phyloP scores from a whole-genome alignment of 208 protist genomes.

The Blastocrithidia nonstop region DNA sequence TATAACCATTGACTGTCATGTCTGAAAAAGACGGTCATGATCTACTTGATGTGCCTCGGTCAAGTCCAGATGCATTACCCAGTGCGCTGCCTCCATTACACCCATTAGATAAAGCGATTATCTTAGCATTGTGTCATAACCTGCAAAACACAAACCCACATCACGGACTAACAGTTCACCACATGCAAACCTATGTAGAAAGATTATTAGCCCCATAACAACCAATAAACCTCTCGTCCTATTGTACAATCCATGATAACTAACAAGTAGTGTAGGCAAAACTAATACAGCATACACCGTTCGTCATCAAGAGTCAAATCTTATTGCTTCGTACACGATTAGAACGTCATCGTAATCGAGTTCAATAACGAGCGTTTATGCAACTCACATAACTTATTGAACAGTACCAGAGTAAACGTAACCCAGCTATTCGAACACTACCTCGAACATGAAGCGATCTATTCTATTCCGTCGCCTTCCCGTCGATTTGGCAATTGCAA shows the following conservation, averaged over 20 bases:
- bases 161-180: conserved; percentile 76
- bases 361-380: conserved; percentile 77
- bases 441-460: conserved; percentile 34
- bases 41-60: conserved; percentile 60
- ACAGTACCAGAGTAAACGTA: conserved; percentile 38
- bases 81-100: conserved; percentile 35
- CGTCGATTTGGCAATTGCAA: conserved; percentile 58
- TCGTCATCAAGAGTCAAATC: conserved; percentile 52
- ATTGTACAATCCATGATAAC: too few relatives aligned
- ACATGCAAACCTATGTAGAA: conserved; percentile 83
- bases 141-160: conserved; percentile 80
- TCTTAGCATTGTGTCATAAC: conserved; percentile 74
- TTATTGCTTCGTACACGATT: conserved; percentile 64
- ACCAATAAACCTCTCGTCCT: too few relatives aligned
- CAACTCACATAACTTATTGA: conserved; percentile 83
- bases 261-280: too few relatives aligned
- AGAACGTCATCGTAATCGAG: conserved; percentile 56
- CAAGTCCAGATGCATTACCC: conserved; percentile 20
- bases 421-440: conserved; percentile 30
- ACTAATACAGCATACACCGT: conserved; percentile 60
- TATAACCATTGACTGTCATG: conserved; percentile 38
- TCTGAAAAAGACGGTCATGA: conserved; percentile 72
- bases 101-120: conserved; percentile 71
- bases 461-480: conserved; percentile 76
- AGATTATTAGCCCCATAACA: conserved; percentile 60